These are phyloP conservation scores for Boeremia lycopersici DNA, from an alignment of 2,329 filamentous ascomycete species.

Conservation along the genomic window DNA sequence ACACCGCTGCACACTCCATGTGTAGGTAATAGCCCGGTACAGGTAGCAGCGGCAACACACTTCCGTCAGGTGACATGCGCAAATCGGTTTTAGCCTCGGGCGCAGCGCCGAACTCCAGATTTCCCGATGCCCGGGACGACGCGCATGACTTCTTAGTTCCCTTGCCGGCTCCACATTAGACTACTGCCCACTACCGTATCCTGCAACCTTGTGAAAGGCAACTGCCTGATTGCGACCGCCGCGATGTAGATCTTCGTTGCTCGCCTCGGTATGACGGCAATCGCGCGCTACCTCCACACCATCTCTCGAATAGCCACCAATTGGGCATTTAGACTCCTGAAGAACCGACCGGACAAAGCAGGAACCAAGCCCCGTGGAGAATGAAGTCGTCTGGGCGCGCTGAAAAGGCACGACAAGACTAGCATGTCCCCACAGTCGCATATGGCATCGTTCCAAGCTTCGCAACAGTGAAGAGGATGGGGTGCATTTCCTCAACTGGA, in stretches of 20 bases:
- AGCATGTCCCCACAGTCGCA: background rate
- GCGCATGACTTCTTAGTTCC: constrained; percentile 5
- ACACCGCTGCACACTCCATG: no score
- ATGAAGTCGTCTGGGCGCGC: background rate
- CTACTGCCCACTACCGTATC: background rate
- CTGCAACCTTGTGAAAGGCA: constrained; percentile 1
- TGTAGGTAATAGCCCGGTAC: no score
- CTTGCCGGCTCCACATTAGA: constrained; percentile 2
- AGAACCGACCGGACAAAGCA: background rate
- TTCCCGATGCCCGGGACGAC: constrained; percentile 15
- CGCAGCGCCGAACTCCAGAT: constrained; percentile 13
- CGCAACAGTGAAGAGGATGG: background rate
- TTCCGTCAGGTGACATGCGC: background rate
- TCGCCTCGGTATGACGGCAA: constrained; percentile 1
- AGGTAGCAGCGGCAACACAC: background rate
- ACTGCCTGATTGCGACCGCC: constrained; percentile 7
- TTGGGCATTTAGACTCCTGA: background rate
- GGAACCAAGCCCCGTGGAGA: background rate
- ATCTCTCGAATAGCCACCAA: constrained; percentile 6
- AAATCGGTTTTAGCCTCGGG: constrained; percentile 8
- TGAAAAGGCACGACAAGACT: background rate
- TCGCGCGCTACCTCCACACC: background rate
- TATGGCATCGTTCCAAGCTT: background rate
- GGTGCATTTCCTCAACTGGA: constrained; percentile 6
- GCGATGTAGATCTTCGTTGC: background rate